Conservation (phyloP, 2,329 filamentous ascomycete genomes). For the Xylariaceae sp. region DNA sequence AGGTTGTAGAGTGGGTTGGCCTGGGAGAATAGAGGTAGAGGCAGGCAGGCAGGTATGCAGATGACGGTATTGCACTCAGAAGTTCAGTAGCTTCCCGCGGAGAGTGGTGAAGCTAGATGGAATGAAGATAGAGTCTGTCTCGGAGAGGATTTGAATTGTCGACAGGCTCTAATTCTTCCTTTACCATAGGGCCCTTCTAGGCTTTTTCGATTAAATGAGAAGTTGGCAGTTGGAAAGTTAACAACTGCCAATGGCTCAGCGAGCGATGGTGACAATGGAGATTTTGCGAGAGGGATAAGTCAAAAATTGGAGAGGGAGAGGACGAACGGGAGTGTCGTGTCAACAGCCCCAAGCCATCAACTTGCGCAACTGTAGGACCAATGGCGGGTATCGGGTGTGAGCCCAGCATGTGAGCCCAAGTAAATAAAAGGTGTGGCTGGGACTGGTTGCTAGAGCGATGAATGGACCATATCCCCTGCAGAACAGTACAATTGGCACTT, state of each 20-base stretch:
- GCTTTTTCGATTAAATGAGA: slow-evolving; percentile 16
- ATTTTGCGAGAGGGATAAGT: slow-evolving; percentile 7
- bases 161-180: slow-evolving; percentile 21
- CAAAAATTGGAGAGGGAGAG: slow-evolving; percentile 14
- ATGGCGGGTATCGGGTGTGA: slow-evolving; percentile 6
- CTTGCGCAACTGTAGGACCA: slow-evolving; percentile 14
- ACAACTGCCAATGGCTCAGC: slow-evolving; percentile 9
- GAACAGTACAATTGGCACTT: neutral
- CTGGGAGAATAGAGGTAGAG: slow-evolving; percentile 7
- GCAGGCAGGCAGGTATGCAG: slow-evolving; percentile 13
- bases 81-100: slow-evolving; percentile 26
- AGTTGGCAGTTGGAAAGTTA: slow-evolving; percentile 13
- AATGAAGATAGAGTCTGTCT: slow-evolving; percentile 22
- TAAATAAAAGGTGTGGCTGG: slow-evolving; percentile 32
- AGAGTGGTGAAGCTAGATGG: too few species aligned
- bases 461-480: slow-evolving; percentile 4
- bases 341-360: slow-evolving; percentile 19
- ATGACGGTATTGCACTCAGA: slow-evolving; percentile 28
- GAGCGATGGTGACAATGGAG: slow-evolving; percentile 13
- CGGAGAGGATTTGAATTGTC: slow-evolving; percentile 19
- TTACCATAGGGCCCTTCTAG: slow-evolving; percentile 18
- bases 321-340: too few species aligned
- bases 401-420: slow-evolving; percentile 14
- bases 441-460: slow-evolving; percentile 25
- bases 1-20: slow-evolving; percentile 9